These are phyloP conservation scores for Ceratocystis cacaofunesta DNA, from an alignment of 2,329 filamentous ascomycete genomes.

Conservation along the genomic window DNA sequence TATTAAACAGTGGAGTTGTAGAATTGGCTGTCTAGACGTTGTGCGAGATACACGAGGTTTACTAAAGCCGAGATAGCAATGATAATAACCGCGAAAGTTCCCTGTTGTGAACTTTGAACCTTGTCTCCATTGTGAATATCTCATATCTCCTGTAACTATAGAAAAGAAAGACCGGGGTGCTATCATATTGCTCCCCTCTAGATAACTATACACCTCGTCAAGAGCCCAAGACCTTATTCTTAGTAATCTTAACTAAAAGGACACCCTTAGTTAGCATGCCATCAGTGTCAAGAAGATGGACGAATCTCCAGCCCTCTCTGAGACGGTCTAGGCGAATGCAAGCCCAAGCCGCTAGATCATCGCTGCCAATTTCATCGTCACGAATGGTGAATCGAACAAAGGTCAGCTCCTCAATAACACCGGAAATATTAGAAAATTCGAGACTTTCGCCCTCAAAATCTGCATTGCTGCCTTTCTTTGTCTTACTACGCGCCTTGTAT, in stretches of 20 bases:
- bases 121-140: neutral
- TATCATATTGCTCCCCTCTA: neutral
- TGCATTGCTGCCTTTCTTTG: constrained; percentile 41
- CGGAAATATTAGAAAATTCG: constrained; percentile 38
- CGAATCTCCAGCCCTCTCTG: constrained; percentile 57
- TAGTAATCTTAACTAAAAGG: constrained; percentile 60
- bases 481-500: constrained; percentile 45
- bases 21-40: neutral
- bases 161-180: neutral
- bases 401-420: constrained; percentile 52
- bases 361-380: constrained; percentile 67
- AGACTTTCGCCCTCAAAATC: constrained; percentile 48
- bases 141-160: neutral
- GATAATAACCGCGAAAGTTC: neutral
- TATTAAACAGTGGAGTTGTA: constrained; percentile 18
- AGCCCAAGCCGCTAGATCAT: constrained; percentile 74
- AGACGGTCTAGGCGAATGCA: constrained; percentile 75
- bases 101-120: neutral
- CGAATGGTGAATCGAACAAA: constrained; percentile 75
- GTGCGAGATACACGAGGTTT: neutral
- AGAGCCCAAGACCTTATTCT: constrained; percentile 29
- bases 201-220: neutral
- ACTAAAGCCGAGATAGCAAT: neutral
- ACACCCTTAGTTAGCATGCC: constrained; percentile 52
- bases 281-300: constrained; percentile 57